phyloP scores from a whole-genome alignment of 805 yeast species.

The Spathaspora sp. region DNA sequence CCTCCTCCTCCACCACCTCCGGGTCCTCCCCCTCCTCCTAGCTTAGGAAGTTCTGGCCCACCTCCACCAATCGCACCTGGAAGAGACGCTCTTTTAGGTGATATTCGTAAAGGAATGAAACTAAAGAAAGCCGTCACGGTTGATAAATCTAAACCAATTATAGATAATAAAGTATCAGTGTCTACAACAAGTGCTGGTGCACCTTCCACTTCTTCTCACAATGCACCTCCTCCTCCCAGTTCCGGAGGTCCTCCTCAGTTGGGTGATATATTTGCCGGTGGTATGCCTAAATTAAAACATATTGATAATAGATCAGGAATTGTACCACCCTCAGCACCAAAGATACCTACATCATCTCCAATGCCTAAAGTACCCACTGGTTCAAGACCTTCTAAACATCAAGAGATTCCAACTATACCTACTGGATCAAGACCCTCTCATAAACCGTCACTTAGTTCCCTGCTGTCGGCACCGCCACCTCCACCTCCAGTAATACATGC shows the following conservation, averaged over 20 bases:
- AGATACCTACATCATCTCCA: constrained; percentile 19
- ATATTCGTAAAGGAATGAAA: constrained; percentile 61
- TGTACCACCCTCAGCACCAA: constrained; percentile 37
- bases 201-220: constrained; percentile 12
- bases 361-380: constrained; percentile 3
- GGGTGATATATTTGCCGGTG: constrained; percentile 74
- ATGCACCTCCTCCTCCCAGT: constrained; percentile 21
- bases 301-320: constrained; percentile 35
- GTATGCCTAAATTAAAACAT: constrained; percentile 66
- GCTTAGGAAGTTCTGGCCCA: constrained; percentile 4
- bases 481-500: constrained; percentile 13
- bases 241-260: constrained; percentile 42
- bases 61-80: constrained; percentile 25
- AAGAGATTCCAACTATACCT: background rate
- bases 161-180: constrained; percentile 44
- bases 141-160: constrained; percentile 53
- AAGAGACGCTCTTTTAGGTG: constrained; percentile 61
- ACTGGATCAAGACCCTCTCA: constrained; percentile 13
- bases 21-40: constrained; percentile 12
- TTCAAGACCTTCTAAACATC: constrained; percentile 10
- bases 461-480: constrained; percentile 19
- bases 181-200: constrained; percentile 18
- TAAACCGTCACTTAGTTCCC: background rate
- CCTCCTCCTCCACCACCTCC: constrained; percentile 27
- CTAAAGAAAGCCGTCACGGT: constrained; percentile 42